A percentile compares a stretch with the other conserved stretches of the same genome.
Conservation (phyloP, 2,329 filamentous ascomycete genomes). For the Exophiala lecanii-corni region DNA sequence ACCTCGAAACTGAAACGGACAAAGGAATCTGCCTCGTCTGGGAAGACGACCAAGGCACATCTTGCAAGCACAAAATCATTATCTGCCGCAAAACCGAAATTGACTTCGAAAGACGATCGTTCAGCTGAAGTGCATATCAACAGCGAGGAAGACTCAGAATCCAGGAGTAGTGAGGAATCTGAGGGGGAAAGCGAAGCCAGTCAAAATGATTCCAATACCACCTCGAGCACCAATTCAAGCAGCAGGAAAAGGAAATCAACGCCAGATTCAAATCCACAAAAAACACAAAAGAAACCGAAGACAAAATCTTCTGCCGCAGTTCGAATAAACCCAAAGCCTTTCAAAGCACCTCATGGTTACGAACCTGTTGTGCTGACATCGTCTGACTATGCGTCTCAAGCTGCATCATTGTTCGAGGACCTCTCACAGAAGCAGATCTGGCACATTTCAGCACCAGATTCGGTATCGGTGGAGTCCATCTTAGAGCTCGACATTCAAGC, state of each 20-base stretch:
- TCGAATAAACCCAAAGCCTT: slow-evolving; percentile 32
- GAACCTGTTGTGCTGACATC: slow-evolving; percentile 27
- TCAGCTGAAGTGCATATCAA: background rate
- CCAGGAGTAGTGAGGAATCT: no score
- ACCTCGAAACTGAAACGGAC: no score
- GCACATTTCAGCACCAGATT: slow-evolving; percentile 45
- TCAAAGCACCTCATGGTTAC: slow-evolving; percentile 42
- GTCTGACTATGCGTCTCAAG: slow-evolving; percentile 14
- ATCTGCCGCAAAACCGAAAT: slow-evolving; percentile 5
- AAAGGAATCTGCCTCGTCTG: background rate
- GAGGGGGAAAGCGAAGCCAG: slow-evolving; percentile 4
- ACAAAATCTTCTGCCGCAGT: slow-evolving; percentile 5
- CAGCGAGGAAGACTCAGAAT: background rate
- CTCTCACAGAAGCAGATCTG: slow-evolving; percentile 44
- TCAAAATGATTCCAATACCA: slow-evolving; percentile 10
- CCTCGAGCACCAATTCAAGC: background rate
- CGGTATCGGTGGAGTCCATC: slow-evolving; percentile 41
- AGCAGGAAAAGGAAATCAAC: slow-evolving; percentile 8
- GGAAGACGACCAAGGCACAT: background rate
- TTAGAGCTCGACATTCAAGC: slow-evolving; percentile 41
- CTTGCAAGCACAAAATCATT: background rate
- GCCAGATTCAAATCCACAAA: slow-evolving; percentile 1
- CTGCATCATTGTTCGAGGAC: slow-evolving; percentile 13
- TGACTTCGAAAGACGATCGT: slow-evolving; percentile 1
- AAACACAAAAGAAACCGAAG: slow-evolving; percentile 5